Evolutionary conservation across 139 green algal species (phyloP), one percentile per base, ranked within the genome.

Genomic region (Asterochloris erici): DNA sequence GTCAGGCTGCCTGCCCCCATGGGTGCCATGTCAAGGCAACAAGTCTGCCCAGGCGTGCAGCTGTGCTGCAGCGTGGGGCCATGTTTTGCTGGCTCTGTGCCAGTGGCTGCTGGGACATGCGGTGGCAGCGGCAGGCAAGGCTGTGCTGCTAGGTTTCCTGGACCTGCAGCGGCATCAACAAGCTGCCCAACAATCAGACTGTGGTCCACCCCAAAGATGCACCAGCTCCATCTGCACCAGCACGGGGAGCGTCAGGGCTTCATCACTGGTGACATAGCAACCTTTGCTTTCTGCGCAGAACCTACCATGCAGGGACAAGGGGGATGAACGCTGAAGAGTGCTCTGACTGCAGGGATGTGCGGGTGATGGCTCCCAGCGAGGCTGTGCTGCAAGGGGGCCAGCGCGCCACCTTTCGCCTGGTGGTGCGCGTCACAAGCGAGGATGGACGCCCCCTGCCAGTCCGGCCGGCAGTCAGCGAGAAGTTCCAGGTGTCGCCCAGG

Each of bases 401-500:
- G 47, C 86, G 79, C 54, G 79, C 89, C 29, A 88, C 89, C n/a
- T 92, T 92, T 84, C 81, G 89, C 26, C 85, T 92, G 63, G 63
- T 90, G 27, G 84, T 86, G 23, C 74, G 88, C 27, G 86, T 79
- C 10, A 84, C 90, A 64, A 54, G 71, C 10, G 62, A n/a, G 11
- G 76, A 84, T 15, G 82, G 87, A 24, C 27, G 54, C 9, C 73
- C 85, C 11, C 66, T 83, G 1, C 79, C 75, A 70, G 69, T 92
- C 63, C 24, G 63, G 16, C 87, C 83, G 21, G 88, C 85, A 12
- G 82, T 92, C 1, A 91, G 86, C 0, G 89, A 92, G 79, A 86
- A 89, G 60, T 92, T 92, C 81, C 88, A 92, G 77, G 89, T 92
- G 79, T 87, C 88, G 61, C 90, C 89, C 0, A 88, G 88, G 68